Percentiles rank a stretch among this genome's conserved stretches.
phyloP scores from a whole-genome alignment of 257 asterid species.

The Pogostemon cablin region DNA sequence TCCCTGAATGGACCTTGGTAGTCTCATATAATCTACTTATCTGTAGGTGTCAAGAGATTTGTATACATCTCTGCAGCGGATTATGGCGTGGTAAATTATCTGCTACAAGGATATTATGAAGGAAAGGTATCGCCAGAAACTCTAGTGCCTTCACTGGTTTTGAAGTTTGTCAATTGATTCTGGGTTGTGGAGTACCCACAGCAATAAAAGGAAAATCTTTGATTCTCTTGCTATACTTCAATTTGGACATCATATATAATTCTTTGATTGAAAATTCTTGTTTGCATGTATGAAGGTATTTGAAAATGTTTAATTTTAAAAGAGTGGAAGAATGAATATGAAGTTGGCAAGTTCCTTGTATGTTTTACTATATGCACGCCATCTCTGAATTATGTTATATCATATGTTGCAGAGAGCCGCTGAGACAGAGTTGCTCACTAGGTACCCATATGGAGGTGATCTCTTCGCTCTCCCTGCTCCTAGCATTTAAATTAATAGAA shows the following conservation, averaged over 20 bases:
- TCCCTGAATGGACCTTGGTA: background rate
- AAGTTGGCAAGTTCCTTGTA: background rate
- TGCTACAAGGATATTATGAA: slow-evolving; percentile 67
- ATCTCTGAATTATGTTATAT: slow-evolving; percentile 21
- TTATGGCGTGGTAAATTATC: slow-evolving; percentile 67
- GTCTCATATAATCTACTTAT: slow-evolving; percentile 14
- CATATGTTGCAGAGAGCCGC: slow-evolving; percentile 78
- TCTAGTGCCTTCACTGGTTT: slow-evolving; percentile 9
- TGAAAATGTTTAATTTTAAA: background rate
- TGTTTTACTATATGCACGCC: background rate
- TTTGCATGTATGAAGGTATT: background rate
- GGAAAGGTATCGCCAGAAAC: slow-evolving; percentile 56
- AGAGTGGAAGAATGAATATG: slow-evolving; percentile 5
- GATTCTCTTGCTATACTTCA: background rate
- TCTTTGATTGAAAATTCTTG: background rate
- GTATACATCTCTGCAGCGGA: slow-evolving; percentile 83
- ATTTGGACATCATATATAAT: too few relatives aligned
- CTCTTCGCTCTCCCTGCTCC: slow-evolving; percentile 7
- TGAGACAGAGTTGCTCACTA: slow-evolving; percentile 83
- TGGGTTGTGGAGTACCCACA: background rate
- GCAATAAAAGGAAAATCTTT: background rate
- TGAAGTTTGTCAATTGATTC: slow-evolving; percentile 16
- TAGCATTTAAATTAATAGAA: background rate
- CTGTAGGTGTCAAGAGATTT: slow-evolving; percentile 65
- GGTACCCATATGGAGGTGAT: slow-evolving; percentile 94